Evolutionary conservation across 192 early-diverging fungal genomes (phyloP).

Genomic region (Chytriomyces confervae): DNA sequence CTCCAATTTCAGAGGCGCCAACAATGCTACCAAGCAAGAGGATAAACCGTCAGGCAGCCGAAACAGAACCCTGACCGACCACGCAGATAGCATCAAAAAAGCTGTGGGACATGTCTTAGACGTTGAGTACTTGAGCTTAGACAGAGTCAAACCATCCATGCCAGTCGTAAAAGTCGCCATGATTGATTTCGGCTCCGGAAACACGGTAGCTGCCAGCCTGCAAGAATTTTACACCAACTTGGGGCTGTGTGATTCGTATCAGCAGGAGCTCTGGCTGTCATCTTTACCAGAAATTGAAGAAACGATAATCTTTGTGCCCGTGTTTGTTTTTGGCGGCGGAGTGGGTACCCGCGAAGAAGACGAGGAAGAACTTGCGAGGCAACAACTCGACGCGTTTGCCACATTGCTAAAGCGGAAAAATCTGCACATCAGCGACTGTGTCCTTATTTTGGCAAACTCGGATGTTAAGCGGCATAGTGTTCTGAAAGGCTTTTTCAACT

Average conservation of each 20-base stretch:
- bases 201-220: slow-evolving; percentile 11
- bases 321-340: slow-evolving; percentile 20
- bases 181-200: slow-evolving; percentile 13
- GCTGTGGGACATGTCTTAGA: not conserved
- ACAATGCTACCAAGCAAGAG: not conserved
- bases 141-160: not conserved
- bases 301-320: slow-evolving; percentile 12
- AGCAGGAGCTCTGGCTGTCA: not conserved
- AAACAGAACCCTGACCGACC: not conserved
- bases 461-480: not conserved
- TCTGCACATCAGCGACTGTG: slow-evolving; percentile 6
- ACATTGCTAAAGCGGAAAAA: not conserved
- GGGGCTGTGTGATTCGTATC: not conserved
- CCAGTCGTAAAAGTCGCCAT: slow-evolving; percentile 17
- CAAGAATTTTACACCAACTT: slow-evolving; percentile 10
- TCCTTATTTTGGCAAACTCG: slow-evolving; percentile 20
- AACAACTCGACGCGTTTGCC: not conserved
- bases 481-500: not conserved
- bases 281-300: not conserved
- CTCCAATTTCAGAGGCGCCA: slow-evolving; percentile 10
- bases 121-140: not conserved
- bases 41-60: not conserved
- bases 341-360: not conserved
- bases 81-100: not conserved
- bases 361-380: not conserved